Evolutionary conservation across 768 basidiomycete species (phyloP), one percentile per base, ranked within the genome.

Genomic region (Pulveroboletus sp.): DNA sequence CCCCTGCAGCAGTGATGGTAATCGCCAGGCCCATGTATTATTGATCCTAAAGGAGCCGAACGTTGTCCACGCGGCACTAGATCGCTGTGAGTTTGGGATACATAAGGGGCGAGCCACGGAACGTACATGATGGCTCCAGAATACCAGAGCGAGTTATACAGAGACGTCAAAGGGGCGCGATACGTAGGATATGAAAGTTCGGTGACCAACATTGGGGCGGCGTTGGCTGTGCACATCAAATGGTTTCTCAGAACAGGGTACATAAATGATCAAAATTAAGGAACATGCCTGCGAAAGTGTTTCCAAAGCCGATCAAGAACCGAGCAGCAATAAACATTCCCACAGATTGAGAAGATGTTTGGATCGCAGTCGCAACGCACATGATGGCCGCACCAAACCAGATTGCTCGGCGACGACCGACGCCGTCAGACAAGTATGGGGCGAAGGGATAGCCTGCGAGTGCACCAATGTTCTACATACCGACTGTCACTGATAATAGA

Each of bases 81-180:
- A 27, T 19, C 12, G 6, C 20, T 8, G 19, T 14, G 6, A 38
- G 16, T 37, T 7, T 22, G n/a, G n/a, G n/a, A n/a, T n/a, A n/a
- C n/a, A n/a, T n/a, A n/a, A n/a, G n/a, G n/a, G n/a, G n/a, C n/a
- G n/a, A n/a, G n/a, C n/a, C n/a, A n/a, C n/a, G n/a, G n/a, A n/a
- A 73, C 79, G 38, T 51, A 81, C 81, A 89, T 63, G 63, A 90
- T 88, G 50, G 86, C 77, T 47, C 89, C 90, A n/a, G 85, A 83
- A 62, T 89, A 89, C 89, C 90, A 92, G 52, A 90, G 80, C 22
- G 86, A 82, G 75, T 89, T 89, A 73, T 86, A 89, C 42, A 81
- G 71, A 1, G 86, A 83, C 10, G 87, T 92, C 51, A 93, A 68
- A 17, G 81, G 82, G 12, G 82, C 85, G 55, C 91, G 89, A 66